Percentiles rank a stretch among this genome's conserved stretches.
Evolutionary conservation across 768 basidiomycete genomes (phyloP).

Genomic region (Podaxis sp.): DNA sequence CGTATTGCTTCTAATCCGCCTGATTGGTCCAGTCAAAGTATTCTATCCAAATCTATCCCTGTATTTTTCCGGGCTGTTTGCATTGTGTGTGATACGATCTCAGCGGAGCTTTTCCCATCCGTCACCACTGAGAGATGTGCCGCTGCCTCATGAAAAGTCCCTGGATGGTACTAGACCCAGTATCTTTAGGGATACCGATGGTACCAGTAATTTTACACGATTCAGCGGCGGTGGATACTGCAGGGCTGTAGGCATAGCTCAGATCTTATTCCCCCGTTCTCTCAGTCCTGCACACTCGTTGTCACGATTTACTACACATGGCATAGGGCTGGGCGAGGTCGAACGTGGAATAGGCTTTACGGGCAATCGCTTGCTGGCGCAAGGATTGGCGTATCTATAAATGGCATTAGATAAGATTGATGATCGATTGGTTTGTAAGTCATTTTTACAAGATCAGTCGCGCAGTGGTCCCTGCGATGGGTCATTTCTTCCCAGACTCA

Average conservation of each 20-base stretch:
- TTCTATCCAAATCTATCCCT: background rate
- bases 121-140: background rate
- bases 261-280: background rate
- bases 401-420: slow-evolving; percentile 7
- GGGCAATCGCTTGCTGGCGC: background rate
- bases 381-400: background rate
- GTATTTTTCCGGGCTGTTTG: background rate
- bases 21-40: background rate
- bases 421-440: slow-evolving; percentile 12
- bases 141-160: background rate
- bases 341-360: background rate
- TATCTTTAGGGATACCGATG: background rate
- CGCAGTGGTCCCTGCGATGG: background rate
- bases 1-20: background rate
- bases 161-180: background rate
- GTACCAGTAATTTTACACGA: too few species aligned
- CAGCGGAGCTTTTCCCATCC: background rate
- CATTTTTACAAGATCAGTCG: background rate
- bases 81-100: background rate
- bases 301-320: background rate
- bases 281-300: background rate
- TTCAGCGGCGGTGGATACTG: background rate
- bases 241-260: background rate
- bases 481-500: background rate
- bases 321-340: background rate